Evolutionary conservation across 306 rosid species (phyloP), one percentile per base, ranked within the genome.

Genomic region (Ammopiptanthus mongolicus): DNA sequence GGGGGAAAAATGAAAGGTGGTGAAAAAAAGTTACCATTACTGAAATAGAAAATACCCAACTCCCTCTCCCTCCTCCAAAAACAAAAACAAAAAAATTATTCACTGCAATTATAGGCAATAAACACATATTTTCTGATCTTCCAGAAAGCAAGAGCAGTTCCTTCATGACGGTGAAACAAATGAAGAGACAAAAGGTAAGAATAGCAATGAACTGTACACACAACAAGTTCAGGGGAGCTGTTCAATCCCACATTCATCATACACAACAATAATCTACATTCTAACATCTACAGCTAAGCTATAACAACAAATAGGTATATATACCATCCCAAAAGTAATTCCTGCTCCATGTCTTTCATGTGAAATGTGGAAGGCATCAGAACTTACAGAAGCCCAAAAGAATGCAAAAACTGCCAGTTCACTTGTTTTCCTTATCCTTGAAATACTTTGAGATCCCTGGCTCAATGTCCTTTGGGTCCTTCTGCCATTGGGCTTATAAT

Each of bases 121-220:
- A 82, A 31, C 70, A 68, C 67, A 36, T 74, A 1, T 78, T 74
- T 36, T 72, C 7, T 3, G 66, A 25, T 65, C 82, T 41, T 72
- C 46, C 73, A 73, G 65, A 70, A 61, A 15, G 58, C 57, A 76
- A 69, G 58, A 67, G 21, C 65, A 55, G 69, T 68, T 73, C 59
- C 61, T 56, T 63, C 11, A 84, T 52, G 74, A 78, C 69, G 76
- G 29, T 44, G 68, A 80, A 53, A 62, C 71, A 53, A 52, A 56
- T 36, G 4, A 42, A 69, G 51, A 44, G 13, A 18, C 77, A 64
- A 76, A 73, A 41, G 11, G 57, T 55, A 47, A 66, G 61, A 71
- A 77, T 25, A 65, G 31, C 78, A 74, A 80, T 80, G 83, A 66
- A 74, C 88, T 86, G 80, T 86, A 88, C 90, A 88, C 85, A 25